phyloP scores from a whole-genome alignment of 495 filamentous ascomycete species.

The Pseudomonodictys pantanalensis region DNA sequence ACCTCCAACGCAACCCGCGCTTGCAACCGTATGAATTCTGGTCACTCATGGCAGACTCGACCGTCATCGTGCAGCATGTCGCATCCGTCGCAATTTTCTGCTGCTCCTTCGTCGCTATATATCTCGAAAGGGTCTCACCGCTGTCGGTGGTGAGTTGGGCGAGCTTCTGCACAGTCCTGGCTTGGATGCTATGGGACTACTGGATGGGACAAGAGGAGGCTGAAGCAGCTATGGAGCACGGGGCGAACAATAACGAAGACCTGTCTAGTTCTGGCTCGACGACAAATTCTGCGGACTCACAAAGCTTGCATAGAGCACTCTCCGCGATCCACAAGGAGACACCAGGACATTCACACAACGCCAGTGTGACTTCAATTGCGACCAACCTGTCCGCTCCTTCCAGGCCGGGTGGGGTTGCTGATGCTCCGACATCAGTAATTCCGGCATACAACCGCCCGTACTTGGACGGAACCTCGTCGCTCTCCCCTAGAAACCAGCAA shows the following conservation, averaged over 20 bases:
- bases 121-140: constrained; percentile 77
- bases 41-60: constrained; percentile 91
- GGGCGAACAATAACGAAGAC: constrained; percentile 12
- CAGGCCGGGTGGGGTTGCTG: neutral
- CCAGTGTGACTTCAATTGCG: constrained; percentile 25
- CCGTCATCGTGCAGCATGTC: constrained; percentile 94
- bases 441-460: constrained; percentile 33
- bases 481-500: constrained; percentile 62
- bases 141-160: constrained; percentile 82
- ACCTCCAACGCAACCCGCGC: constrained; percentile 91
- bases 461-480: constrained; percentile 33
- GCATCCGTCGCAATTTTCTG: constrained; percentile 91
- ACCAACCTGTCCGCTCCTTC: constrained; percentile 19
- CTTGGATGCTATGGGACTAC: constrained; percentile 87
- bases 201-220: constrained; percentile 65
- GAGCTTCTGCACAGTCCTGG: constrained; percentile 76
- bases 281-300: constrained; percentile 10
- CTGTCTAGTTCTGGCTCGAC: constrained; percentile 15
- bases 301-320: constrained; percentile 17
- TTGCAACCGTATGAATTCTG: constrained; percentile 97
- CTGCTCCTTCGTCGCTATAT: constrained; percentile 89
- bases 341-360: constrained; percentile 20
- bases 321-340: neutral
- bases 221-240: constrained; percentile 34
- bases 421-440: constrained; percentile 7